phyloP scores from a whole-genome alignment of 306 rosid species.

The Ormosia emarginata region DNA sequence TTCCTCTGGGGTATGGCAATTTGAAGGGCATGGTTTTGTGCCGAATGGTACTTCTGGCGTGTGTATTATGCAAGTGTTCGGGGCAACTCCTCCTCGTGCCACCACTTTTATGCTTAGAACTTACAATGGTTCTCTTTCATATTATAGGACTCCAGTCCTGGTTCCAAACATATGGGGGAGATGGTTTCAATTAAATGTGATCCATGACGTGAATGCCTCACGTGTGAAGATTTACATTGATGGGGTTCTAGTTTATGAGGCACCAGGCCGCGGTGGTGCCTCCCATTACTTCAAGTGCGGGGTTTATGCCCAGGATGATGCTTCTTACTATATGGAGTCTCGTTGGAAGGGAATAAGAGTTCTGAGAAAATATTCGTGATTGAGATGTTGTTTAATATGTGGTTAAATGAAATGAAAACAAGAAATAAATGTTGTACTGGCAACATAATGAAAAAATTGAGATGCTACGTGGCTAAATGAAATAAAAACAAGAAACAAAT shows the following conservation, averaged over 20 bases:
- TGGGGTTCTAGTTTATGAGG: not conserved
- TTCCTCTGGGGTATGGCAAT: constrained; percentile 37
- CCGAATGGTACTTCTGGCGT: constrained; percentile 30
- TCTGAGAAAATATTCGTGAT: not conserved
- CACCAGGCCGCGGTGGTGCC: constrained; percentile 20
- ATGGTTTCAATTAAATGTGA: constrained; percentile 39
- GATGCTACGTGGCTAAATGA: too few relatives aligned
- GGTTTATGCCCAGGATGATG: constrained; percentile 28
- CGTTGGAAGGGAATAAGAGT: constrained; percentile 45
- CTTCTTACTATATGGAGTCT: constrained; percentile 31
- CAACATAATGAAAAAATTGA: too few relatives aligned
- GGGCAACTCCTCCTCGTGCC: constrained; percentile 25
- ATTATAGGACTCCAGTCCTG: constrained; percentile 19
- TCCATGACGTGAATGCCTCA: constrained; percentile 35
- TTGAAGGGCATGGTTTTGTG: constrained; percentile 35
- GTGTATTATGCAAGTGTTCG: constrained; percentile 44
- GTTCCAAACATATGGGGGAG: constrained; percentile 4
- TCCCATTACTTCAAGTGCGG: constrained; percentile 35
- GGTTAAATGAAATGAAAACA: too few relatives aligned
- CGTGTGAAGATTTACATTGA: constrained; percentile 31
- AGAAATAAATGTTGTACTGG: too few relatives aligned
- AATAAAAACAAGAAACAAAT: too few relatives aligned
- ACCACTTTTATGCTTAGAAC: constrained; percentile 33
- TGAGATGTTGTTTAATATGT: not conserved
- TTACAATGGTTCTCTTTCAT: constrained; percentile 25